A percentile compares a stretch with the other conserved stretches of the same genome.
Conservation (phyloP, 1,284 basidiomycete genomes). For the Ustilago bromivora region DNA sequence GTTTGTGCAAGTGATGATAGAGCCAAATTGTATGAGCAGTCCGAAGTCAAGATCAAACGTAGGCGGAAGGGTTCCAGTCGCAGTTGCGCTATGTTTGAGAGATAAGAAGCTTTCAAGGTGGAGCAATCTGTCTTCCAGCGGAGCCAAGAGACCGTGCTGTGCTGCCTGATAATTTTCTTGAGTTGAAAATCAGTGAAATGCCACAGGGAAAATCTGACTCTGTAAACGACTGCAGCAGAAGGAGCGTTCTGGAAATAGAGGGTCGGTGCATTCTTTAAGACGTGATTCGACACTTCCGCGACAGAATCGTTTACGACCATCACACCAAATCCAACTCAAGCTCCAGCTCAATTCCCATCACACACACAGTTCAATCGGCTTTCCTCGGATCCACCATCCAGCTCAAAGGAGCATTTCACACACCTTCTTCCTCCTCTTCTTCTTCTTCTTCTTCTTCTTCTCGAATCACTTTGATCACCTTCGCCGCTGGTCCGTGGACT, state of each 20-base stretch:
- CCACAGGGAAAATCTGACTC: not conserved
- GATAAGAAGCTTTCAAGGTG: not conserved
- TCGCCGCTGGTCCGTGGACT: slow-evolving; percentile 3
- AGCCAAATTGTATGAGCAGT: not conserved
- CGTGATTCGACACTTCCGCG: slow-evolving; percentile 25
- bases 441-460: slow-evolving; percentile 5
- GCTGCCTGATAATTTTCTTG: not conserved
- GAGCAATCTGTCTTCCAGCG: not conserved
- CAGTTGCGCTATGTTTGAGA: not conserved
- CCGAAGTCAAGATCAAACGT: no score
- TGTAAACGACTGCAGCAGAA: not conserved
- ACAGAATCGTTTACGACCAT: slow-evolving; percentile 10
- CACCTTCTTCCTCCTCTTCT: slow-evolving; percentile 1
- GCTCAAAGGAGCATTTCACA: not conserved
- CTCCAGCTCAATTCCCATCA: not conserved
- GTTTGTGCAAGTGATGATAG: not conserved
- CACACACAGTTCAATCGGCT: not conserved
- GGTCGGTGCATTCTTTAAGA: slow-evolving; percentile 1
- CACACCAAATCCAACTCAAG: slow-evolving; percentile 4
- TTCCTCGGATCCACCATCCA: slow-evolving; percentile 8
- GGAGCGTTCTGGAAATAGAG: slow-evolving; percentile 19
- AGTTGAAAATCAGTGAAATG: not conserved
- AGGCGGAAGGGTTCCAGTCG: no score
- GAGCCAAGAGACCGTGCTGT: not conserved
- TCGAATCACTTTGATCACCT: not conserved